A percentile compares a stretch with the other conserved stretches of the same genome.
phyloP scores from a whole-genome alignment of 768 basidiomycete species.

The Amanita pseudoporphyria region DNA sequence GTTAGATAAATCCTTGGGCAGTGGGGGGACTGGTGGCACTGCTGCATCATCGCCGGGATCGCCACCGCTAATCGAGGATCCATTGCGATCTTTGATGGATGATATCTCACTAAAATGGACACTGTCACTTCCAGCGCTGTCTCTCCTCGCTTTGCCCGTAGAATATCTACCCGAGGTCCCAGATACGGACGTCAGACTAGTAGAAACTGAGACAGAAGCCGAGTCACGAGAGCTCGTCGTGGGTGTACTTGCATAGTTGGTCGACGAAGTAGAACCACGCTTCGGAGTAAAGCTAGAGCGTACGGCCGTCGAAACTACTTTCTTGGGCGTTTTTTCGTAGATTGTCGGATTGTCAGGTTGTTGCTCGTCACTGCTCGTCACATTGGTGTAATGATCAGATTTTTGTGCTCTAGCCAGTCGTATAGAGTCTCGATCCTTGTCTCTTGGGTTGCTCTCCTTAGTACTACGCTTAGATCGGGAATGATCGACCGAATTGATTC shows the following conservation, averaged over 20 bases:
- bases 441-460: constrained; percentile 28
- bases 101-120: constrained; percentile 60
- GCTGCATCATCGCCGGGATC: constrained; percentile 50
- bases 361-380: constrained; percentile 53
- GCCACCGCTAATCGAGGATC: constrained; percentile 45
- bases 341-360: constrained; percentile 25
- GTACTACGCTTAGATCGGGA: constrained; percentile 23
- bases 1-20: constrained; percentile 82
- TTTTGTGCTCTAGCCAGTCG: constrained; percentile 24
- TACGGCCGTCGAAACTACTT: constrained; percentile 41
- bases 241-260: constrained; percentile 73
- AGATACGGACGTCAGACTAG: constrained; percentile 71
- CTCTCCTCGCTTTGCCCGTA: constrained; percentile 55
- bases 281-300: constrained; percentile 78
- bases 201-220: constrained; percentile 67
- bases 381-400: constrained; percentile 31
- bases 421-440: constrained; percentile 29
- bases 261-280: constrained; percentile 83
- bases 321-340: constrained; percentile 62
- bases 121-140: constrained; percentile 83
- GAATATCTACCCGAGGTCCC: constrained; percentile 67
- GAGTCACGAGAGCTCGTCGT: constrained; percentile 83
- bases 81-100: constrained; percentile 58
- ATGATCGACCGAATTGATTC: constrained; percentile 35
- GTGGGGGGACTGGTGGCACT: constrained; percentile 90